Evolutionary conservation across 495 filamentous ascomycete species (phyloP).

Genomic region (Annulohypoxylon maeteangense): DNA sequence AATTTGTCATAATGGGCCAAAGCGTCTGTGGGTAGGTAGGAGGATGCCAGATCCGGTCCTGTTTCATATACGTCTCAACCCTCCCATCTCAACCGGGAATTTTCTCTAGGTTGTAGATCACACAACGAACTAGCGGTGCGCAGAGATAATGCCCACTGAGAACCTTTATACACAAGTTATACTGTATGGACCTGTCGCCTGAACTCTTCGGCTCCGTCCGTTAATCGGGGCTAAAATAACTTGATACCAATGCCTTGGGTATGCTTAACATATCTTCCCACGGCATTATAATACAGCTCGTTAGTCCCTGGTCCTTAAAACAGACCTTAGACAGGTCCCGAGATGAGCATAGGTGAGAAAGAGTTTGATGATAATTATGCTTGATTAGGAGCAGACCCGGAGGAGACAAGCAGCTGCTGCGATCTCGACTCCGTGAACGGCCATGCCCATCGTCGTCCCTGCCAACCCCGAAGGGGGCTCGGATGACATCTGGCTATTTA

Average conservation of each 20-base stretch:
- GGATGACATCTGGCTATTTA: constrained; percentile 39
- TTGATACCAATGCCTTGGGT: constrained; percentile 13
- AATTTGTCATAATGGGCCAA: constrained; percentile 26
- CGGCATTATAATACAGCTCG: constrained; percentile 20
- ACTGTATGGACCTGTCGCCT: not conserved
- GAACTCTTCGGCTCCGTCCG: constrained; percentile 4
- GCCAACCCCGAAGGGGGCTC: constrained; percentile 16
- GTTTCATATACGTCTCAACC: constrained; percentile 45
- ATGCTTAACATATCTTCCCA: constrained; percentile 3
- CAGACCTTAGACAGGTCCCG: constrained; percentile 29
- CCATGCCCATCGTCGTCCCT: constrained; percentile 24
- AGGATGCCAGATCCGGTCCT: constrained; percentile 15
- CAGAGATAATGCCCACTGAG: constrained; percentile 10
- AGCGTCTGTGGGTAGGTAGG: constrained; percentile 19
- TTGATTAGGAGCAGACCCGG: constrained; percentile 40
- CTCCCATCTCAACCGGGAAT: not conserved
- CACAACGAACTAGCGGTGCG: constrained; percentile 7
- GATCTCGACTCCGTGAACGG: constrained; percentile 32
- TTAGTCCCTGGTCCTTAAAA: constrained; percentile 23
- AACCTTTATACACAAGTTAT: not conserved
- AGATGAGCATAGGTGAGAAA: constrained; percentile 12
- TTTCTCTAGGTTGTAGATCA: constrained; percentile 15
- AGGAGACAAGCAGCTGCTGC: constrained; percentile 25
- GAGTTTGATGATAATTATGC: constrained; percentile 41
- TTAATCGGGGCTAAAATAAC: constrained; percentile 14